Evolutionary conservation across 345 rosid species (phyloP).

Genomic region (Gossypium bickii): DNA sequence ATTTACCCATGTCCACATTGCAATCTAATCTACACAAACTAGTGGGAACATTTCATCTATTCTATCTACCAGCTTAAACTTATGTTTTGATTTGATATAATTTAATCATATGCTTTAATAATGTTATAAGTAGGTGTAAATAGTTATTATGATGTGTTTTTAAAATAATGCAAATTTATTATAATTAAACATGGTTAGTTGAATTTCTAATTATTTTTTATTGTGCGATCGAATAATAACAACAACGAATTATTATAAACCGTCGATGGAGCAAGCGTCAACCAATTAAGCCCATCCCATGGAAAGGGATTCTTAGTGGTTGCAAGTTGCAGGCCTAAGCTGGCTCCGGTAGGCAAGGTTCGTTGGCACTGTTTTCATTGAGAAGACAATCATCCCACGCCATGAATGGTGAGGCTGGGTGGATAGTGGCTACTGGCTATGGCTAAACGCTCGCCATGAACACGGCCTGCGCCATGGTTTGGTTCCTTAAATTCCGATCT

Average conservation of each 20-base stretch:
- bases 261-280: background rate
- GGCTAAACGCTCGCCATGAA: background rate
- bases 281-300: background rate
- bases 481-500: background rate
- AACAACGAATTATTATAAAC: background rate
- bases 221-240: too few relatives aligned
- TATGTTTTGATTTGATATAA: too few relatives aligned
- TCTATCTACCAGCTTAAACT: too few relatives aligned
- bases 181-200: too few relatives aligned
- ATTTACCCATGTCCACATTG: background rate
- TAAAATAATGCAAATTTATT: too few relatives aligned
- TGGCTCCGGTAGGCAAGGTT: background rate
- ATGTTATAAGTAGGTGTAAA: too few relatives aligned
- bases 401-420: background rate
- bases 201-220: too few relatives aligned
- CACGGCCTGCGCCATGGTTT: background rate
- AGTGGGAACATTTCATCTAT: background rate
- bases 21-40: background rate
- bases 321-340: background rate
- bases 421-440: too few relatives aligned
- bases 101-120: too few relatives aligned
- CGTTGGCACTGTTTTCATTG: background rate
- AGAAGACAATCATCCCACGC: conserved; percentile 1
- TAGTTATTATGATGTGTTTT: too few relatives aligned
- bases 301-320: background rate